These are phyloP conservation scores for Microdochium nivale DNA, from an alignment of 2,329 filamentous ascomycete genomes.

Conservation along the genomic window DNA sequence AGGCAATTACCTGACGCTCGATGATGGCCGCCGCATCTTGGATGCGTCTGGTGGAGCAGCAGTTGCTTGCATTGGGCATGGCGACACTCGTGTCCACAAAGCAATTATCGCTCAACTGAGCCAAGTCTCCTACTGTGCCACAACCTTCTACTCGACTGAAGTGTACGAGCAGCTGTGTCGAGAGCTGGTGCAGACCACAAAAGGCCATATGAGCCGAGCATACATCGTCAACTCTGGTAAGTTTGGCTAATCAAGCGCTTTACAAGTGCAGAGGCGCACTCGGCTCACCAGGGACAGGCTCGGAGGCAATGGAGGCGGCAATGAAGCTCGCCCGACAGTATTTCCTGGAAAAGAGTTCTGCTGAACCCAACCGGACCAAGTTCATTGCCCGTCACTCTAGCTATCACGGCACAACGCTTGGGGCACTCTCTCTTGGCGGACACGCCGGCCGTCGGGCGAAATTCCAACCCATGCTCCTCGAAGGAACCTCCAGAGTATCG, in stretches of 20 bases:
- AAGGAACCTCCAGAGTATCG: slow-evolving; percentile 51
- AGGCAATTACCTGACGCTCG: slow-evolving; percentile 28
- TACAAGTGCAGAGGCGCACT: neutral
- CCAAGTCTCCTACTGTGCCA: slow-evolving; percentile 28
- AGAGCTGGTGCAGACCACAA: slow-evolving; percentile 19
- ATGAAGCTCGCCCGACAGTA: slow-evolving; percentile 55
- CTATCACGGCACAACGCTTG: slow-evolving; percentile 67
- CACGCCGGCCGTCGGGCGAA: slow-evolving; percentile 50
- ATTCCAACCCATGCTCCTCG: slow-evolving; percentile 53
- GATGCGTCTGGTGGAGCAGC: slow-evolving; percentile 37
- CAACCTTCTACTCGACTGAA: slow-evolving; percentile 12
- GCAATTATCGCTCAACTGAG: slow-evolving; percentile 31
- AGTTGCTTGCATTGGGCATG: slow-evolving; percentile 36
- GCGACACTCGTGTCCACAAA: slow-evolving; percentile 27
- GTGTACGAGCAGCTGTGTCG: slow-evolving; percentile 14
- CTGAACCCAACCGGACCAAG: slow-evolving; percentile 45
- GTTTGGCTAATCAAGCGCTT: slow-evolving; percentile 2
- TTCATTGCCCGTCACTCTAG: slow-evolving; percentile 62
- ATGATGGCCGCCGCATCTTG: slow-evolving; percentile 30
- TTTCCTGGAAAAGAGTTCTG: slow-evolving; percentile 40
- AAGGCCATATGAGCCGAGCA: slow-evolving; percentile 22
- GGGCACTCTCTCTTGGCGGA: slow-evolving; percentile 55
- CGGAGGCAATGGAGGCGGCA: slow-evolving; percentile 56
- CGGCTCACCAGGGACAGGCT: slow-evolving; percentile 28
- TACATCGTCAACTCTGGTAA: slow-evolving; percentile 26